Conservation (phyloP, 2,329 filamentous ascomycete genomes). For the Teratosphaeria destructans region DNA sequence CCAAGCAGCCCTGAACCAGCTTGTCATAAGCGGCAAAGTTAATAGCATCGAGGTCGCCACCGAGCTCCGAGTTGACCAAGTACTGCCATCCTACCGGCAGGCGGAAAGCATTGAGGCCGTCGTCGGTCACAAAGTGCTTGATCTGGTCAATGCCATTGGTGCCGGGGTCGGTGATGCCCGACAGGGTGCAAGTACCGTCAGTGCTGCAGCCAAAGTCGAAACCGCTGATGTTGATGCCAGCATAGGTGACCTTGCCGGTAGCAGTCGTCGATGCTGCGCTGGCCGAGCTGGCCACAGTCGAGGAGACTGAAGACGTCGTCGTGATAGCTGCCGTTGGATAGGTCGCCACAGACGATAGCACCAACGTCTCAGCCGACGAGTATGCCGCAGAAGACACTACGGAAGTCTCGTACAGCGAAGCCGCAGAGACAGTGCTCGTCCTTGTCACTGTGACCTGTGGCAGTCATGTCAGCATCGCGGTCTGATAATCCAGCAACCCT, state of each 20-base stretch:
- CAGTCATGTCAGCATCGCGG: not conserved
- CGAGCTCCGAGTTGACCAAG: conserved; percentile 18
- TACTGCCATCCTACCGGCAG: conserved; percentile 37
- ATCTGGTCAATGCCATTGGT: conserved; percentile 34
- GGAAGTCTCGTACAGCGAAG: not conserved
- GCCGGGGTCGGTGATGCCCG: conserved; percentile 24
- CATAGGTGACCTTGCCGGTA: conserved; percentile 18
- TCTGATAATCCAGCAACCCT: not conserved
- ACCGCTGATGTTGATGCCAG: conserved; percentile 24
- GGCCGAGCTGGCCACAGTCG: conserved; percentile 1
- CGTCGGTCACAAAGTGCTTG: conserved; percentile 46
- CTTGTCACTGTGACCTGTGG: not conserved
- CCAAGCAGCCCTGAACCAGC: conserved; percentile 21
- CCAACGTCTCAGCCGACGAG: not conserved
- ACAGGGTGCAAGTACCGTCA: conserved; percentile 30
- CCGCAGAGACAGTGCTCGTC: not conserved
- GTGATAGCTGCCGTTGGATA: not conserved
- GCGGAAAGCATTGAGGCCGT: conserved; percentile 46
- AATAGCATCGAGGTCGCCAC: conserved; percentile 16
- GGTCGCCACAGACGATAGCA: not conserved
- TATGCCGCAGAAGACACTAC: not conserved
- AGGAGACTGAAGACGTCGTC: not conserved
- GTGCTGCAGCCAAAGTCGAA: conserved; percentile 28
- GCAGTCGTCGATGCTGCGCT: conserved; percentile 2
- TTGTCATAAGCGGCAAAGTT: conserved; percentile 18